Conservation (phyloP, 2,329 filamentous ascomycete species). For the Neoascochyta sp. region DNA sequence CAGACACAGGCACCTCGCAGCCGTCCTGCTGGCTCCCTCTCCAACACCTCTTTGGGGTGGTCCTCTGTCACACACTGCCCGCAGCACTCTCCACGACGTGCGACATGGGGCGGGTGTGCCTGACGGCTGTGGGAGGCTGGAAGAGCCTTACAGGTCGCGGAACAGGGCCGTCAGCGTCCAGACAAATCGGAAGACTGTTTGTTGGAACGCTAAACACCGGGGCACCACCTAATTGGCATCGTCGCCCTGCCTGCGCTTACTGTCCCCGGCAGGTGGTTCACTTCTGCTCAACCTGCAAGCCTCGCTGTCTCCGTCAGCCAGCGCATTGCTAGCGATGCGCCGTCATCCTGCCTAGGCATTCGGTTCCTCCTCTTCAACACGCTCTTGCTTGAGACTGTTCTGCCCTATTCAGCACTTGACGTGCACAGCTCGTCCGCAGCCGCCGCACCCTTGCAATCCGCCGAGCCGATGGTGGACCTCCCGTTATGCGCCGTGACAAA, state of each 20-base stretch:
- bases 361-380: not conserved
- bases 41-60: too few species aligned
- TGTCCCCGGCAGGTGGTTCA: conserved; percentile 10
- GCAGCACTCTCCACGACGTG: too few species aligned
- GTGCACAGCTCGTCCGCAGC: too few species aligned
- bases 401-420: too few species aligned
- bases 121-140: conserved; percentile 18
- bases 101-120: conserved; percentile 14
- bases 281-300: conserved; percentile 12
- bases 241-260: conserved; percentile 15
- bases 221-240: conserved; percentile 26
- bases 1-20: conserved; percentile 13
- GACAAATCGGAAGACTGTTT: conserved; percentile 26
- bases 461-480: too few species aligned
- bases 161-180: conserved; percentile 17
- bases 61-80: too few species aligned
- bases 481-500: too few species aligned
- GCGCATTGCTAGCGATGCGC: conserved; percentile 19
- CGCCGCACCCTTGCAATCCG: too few species aligned
- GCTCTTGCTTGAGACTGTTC: too few species aligned
- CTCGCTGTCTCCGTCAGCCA: conserved; percentile 24
- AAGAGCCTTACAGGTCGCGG: conserved; percentile 14
- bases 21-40: conserved; percentile 9
- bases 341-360: not conserved
- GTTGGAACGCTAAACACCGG: conserved; percentile 21